Evolutionary conservation across 1,284 basidiomycete species (phyloP).

Genomic region (Apiotrichum sp.): DNA sequence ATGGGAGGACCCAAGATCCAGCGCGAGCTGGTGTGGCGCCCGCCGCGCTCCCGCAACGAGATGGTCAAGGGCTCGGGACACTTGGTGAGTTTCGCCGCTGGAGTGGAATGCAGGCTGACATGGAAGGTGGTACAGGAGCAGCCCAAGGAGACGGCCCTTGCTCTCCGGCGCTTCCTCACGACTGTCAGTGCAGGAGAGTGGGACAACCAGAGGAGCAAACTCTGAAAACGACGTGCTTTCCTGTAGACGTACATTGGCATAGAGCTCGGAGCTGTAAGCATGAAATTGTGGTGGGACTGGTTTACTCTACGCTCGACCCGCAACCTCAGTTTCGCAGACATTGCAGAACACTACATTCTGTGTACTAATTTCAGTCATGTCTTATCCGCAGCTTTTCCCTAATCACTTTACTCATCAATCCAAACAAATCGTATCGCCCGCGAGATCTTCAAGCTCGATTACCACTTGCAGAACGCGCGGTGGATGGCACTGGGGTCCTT

Average conservation of each 20-base stretch:
- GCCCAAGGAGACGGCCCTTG: constrained; percentile 29
- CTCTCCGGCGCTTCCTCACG: constrained; percentile 26
- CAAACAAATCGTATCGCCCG: background rate
- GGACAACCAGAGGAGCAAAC: constrained; percentile 6
- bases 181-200: constrained; percentile 12
- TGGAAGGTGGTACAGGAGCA: constrained; percentile 33
- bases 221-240: background rate
- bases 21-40: constrained; percentile 21
- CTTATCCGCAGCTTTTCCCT: too few species aligned
- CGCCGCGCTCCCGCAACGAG: constrained; percentile 26
- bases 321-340: too few species aligned
- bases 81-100: constrained; percentile 24
- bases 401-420: too few species aligned
- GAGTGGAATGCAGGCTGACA: background rate
- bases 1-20: constrained; percentile 18
- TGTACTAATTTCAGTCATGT: too few species aligned
- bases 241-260: too few species aligned
- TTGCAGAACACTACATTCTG: too few species aligned
- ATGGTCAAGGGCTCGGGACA: constrained; percentile 30
- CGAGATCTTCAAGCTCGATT: background rate
- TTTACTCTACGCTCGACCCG: too few species aligned
- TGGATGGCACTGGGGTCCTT: background rate
- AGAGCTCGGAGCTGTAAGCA: too few species aligned
- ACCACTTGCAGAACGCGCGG: background rate
- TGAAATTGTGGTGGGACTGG: too few species aligned